Conservation (phyloP, 805 yeast species). For the Cyberlindnera petersonii region DNA sequence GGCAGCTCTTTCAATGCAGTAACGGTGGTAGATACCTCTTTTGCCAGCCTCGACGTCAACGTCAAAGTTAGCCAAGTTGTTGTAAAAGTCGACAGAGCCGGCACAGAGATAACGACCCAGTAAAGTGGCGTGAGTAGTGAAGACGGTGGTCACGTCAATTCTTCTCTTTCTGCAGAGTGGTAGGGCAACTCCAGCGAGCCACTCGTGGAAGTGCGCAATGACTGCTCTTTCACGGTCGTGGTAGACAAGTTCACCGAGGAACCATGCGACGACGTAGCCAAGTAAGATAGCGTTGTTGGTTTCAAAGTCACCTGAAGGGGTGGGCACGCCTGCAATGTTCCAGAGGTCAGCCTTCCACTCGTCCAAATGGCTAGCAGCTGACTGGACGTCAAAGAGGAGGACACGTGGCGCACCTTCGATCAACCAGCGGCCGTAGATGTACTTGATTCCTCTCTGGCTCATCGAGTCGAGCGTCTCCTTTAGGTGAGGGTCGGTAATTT, state of each 20-base stretch:
- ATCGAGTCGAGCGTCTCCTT: conserved; percentile 68
- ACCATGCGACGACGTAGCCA: conserved; percentile 96
- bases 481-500: conserved; percentile 51
- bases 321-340: conserved; percentile 88
- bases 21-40: conserved; percentile 94
- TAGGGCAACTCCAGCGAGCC: conserved; percentile 96
- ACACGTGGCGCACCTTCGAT: conserved; percentile 98
- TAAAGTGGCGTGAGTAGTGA: conserved; percentile 96
- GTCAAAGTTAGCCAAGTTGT: conserved; percentile 82
- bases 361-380: conserved; percentile 66
- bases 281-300: conserved; percentile 88
- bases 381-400: conserved; percentile 76
- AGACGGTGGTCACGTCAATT: conserved; percentile 90
- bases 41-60: conserved; percentile 98
- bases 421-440: conserved; percentile 92
- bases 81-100: conserved; percentile 93
- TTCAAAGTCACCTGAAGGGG: conserved; percentile 85
- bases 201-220: conserved; percentile 92
- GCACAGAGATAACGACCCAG: conserved; percentile 95
- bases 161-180: conserved; percentile 89
- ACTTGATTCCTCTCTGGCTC: conserved; percentile 75
- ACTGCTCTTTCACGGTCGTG: conserved; percentile 85
- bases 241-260: conserved; percentile 86
- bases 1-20: conserved; percentile 94
- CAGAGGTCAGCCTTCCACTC: conserved; percentile 96